Base-by-base conservation (phyloP, 23 red algal species). In the Pyropia haitanensis region DNA sequence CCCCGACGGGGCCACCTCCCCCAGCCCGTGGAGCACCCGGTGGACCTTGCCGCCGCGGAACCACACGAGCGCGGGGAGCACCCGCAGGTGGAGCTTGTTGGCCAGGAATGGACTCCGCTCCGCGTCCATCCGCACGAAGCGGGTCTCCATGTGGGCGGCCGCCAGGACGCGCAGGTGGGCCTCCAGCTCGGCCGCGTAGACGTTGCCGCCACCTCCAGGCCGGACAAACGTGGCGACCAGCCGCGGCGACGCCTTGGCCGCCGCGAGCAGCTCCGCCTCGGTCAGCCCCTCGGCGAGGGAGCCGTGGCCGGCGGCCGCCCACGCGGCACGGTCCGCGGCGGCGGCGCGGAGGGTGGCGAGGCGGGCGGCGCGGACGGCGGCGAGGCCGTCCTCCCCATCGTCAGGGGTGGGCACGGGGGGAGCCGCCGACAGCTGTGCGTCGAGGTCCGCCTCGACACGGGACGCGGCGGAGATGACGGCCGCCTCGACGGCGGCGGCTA, bases 31-130 rank as follows among this genome's bases (percentile, higher is more conserved):
- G 21, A 95, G 75, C 20, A 83, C 69, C 59, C 83, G 53, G 51
- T 81, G 68, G 51, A 83, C 77, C 54, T 95, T 77, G 33, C 68
- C 66, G 29, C 77, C 50, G 26, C 72, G 81, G 20, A 95, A 49
- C 21, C 88, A 51, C 29, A 95, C 51, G 24, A 95, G 23, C 29
- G 81, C 83, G 16, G 90, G 90, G 17, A 95, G 67, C 1, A 95
- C 72, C 25, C 64, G 64, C 53, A 95, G 70, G 21, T 80, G 66
- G 26, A 95, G 63, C 54, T 64, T 61, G 25, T 88, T 75, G 58
- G 77, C 72, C 39, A 95, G 60, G 48, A 81, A 95, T 1, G 90
- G 90, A 9, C 75, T 67, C 64, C 83, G 81, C 26, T 82, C 74
- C 27, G 82, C 90, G 63, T 95, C 84, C 27, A 78, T 65, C 0